Evolutionary conservation across 208 protist genomes (phyloP), one percentile per base, ranked within the genome.

Genomic region (Trypanosoma boissoni): DNA sequence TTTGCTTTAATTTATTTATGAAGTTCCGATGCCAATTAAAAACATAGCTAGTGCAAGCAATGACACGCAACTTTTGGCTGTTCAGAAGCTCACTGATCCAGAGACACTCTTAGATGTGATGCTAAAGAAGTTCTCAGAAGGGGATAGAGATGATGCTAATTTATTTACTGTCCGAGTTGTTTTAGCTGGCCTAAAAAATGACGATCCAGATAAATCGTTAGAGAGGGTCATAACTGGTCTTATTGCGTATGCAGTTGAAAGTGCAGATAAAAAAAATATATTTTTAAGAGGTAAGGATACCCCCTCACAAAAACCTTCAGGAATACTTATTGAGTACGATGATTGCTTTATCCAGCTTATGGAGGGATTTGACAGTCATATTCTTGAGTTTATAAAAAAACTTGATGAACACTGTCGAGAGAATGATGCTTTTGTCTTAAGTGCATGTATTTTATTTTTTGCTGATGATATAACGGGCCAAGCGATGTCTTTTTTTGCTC

Each of bases 251-350:
- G 26, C 64, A 39, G 6, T 12, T 39, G 12, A 39, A 32, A 24
- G 51, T 16, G 20, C 1, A 45, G 41, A 26, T 5, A 56, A 49
- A 44, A 21, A 41, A 42, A 63, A 70, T 50, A 45, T 27, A 7
- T 63, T 62, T 23, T 48, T 8, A 10, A 16, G 31, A 20, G 31
- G 16, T 20, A 43, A 36, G 23, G 44, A 29, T 24, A 28, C 2
- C 32, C 0, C 21, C 12, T 27, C 26, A 18, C 31, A 28, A 14
- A 34, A 34, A 62, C 24, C 45, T 50, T 62, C 45, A 23, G 62
- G 58, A 28, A 20, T 89, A 7, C 46, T 78, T 49, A 72, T 92
- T 23, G 79, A 92, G 20, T 92, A 89, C 56, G 81, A 74, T 16
- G 70, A 77, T 39, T 60, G 74, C 44, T 89, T 92, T 72, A 39